Evolutionary conservation across 148 eudicot genomes (phyloP).

Genomic region (Rhododendron williamsianum): DNA sequence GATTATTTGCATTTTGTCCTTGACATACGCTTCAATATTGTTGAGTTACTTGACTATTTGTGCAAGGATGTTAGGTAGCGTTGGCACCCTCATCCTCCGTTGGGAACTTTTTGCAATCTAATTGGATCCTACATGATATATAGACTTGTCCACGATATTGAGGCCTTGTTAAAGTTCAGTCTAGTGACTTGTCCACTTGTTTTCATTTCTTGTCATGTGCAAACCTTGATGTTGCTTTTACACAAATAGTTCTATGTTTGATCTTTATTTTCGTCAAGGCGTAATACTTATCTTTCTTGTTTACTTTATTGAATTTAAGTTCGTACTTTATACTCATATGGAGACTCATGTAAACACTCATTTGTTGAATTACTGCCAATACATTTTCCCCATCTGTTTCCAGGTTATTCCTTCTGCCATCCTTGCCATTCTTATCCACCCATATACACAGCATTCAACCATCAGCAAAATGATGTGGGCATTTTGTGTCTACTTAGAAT

Average conservation of each 20-base stretch:
- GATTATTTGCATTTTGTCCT: neutral
- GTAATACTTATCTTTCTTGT: too few relatives aligned
- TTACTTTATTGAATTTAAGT: too few relatives aligned
- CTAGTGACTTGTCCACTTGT: neutral
- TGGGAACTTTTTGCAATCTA: neutral
- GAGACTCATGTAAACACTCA: neutral
- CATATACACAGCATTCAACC: constrained; percentile 22
- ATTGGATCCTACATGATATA: neutral
- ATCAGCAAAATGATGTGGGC: constrained; percentile 51
- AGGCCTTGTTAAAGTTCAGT: neutral
- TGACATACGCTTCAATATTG: neutral
- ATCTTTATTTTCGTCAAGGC: neutral
- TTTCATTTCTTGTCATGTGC: neutral
- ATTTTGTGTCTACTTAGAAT: constrained; percentile 55
- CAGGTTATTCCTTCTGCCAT: constrained; percentile 71
- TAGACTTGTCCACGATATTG: neutral
- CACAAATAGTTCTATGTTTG: neutral
- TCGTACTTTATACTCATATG: neutral
- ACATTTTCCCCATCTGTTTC: neutral
- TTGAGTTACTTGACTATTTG: neutral
- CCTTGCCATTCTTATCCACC: constrained; percentile 55
- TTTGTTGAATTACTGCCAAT: neutral
- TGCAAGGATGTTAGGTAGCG: neutral
- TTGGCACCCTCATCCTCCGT: neutral
- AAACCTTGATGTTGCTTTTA: neutral